phyloP scores from a whole-genome alignment of 192 early-diverging fungal species.

The Kickxella alabastrina region DNA sequence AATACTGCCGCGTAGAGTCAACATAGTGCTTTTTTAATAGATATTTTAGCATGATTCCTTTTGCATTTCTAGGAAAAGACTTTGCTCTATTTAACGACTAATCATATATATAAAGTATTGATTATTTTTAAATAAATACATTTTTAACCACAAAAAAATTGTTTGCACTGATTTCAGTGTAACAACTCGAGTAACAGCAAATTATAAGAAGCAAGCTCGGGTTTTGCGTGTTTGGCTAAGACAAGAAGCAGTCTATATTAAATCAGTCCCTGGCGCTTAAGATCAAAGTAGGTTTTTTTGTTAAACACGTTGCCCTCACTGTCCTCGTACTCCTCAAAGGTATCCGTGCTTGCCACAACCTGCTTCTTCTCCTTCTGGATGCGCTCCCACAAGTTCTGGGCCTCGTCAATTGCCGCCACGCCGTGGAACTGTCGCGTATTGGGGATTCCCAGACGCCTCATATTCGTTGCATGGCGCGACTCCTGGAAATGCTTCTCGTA shows the following conservation, averaged over 20 bases:
- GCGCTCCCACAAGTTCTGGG: constrained; percentile 78
- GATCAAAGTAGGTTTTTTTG: constrained; percentile 81
- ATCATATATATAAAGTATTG: too few species aligned
- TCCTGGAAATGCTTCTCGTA: constrained; percentile 97
- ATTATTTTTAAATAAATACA: too few species aligned
- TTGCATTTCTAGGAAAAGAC: too few species aligned
- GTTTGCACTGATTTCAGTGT: too few species aligned
- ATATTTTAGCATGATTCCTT: too few species aligned
- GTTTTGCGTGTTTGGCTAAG: too few species aligned
- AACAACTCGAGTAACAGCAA: too few species aligned
- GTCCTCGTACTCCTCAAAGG: constrained; percentile 89
- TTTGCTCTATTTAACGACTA: too few species aligned
- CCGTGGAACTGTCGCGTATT: constrained; percentile 86
- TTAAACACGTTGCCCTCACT: constrained; percentile 80
- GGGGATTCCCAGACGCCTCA: constrained; percentile 88
- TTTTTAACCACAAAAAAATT: too few species aligned
- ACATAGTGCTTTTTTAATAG: too few species aligned
- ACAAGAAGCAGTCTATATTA: constrained; percentile 38
- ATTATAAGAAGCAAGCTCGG: too few species aligned
- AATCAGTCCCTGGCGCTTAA: constrained; percentile 78
- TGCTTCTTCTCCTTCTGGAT: constrained; percentile 66
- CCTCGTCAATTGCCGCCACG: constrained; percentile 87
- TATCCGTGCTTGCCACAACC: constrained; percentile 69
- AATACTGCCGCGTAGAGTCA: too few species aligned
- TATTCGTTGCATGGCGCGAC: constrained; percentile 90